Conservation (phyloP, 345 rosid species). For the Hypericum perforatum region DNA sequence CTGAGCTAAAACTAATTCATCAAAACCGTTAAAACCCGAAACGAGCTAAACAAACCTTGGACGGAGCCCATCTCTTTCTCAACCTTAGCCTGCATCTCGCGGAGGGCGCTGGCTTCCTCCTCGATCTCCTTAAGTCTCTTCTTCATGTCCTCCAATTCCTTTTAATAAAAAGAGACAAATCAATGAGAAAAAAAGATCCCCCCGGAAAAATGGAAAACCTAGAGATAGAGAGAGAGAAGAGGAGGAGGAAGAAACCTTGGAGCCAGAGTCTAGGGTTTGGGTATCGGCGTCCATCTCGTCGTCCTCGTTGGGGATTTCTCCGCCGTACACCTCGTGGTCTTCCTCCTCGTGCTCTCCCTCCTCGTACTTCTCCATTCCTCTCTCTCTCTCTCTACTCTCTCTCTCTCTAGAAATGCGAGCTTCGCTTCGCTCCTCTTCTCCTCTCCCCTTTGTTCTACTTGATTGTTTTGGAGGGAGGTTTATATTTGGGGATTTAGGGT, state of each 20-base stretch:
- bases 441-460: too few species aligned
- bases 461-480: too few species aligned
- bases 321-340: too few species aligned
- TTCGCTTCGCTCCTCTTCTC: too few species aligned
- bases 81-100: conserved; percentile 98
- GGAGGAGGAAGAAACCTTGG: conserved; percentile 53
- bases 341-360: conserved; percentile 55
- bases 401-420: too few species aligned
- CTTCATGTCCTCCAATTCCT: conserved; percentile 99
- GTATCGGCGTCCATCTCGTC: conserved; percentile 36
- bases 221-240: not conserved
- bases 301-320: conserved; percentile 22
- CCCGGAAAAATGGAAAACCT: not conserved
- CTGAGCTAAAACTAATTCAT: not conserved
- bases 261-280: conserved; percentile 36
- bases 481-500: too few species aligned
- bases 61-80: conserved; percentile 98
- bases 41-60: conserved; percentile 44
- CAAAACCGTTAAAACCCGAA: not conserved
- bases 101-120: conserved; percentile 96
- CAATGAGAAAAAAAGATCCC: not conserved
- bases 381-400: too few species aligned
- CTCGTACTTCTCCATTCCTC: too few species aligned
- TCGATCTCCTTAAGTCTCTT: conserved; percentile 90
- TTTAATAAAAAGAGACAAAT: not conserved